phyloP scores from a whole-genome alignment of 768 basidiomycete genomes.

The Neoboletus magnificus region DNA sequence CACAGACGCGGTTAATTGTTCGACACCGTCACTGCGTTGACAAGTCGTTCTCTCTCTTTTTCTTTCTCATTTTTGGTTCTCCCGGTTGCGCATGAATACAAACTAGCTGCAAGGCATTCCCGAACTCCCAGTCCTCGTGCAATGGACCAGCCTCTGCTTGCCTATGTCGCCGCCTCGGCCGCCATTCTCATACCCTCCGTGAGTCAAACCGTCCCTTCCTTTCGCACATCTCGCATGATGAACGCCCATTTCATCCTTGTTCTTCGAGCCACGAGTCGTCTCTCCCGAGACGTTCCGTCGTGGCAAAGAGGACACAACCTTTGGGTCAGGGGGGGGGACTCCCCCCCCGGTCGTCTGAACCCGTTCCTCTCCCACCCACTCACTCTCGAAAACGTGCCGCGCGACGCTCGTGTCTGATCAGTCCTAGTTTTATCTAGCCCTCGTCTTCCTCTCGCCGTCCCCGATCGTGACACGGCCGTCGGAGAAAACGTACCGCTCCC shows the following conservation, averaged over 20 bases:
- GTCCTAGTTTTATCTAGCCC: constrained; percentile 60
- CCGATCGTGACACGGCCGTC: constrained; percentile 59
- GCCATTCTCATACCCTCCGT: constrained; percentile 26
- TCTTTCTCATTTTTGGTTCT: neutral
- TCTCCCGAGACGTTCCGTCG: constrained; percentile 46
- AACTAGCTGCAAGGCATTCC: neutral
- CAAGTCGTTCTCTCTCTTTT: too few relatives aligned
- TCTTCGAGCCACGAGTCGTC: constrained; percentile 76
- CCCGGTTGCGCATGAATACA: constrained; percentile 5
- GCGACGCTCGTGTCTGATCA: constrained; percentile 10
- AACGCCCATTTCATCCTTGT: constrained; percentile 83
- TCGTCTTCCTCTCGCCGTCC: constrained; percentile 73
- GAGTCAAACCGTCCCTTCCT: constrained; percentile 16
- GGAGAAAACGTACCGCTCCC: constrained; percentile 67
- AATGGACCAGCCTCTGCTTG: constrained; percentile 29
- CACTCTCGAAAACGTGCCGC: too few relatives aligned
- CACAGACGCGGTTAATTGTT: too few relatives aligned
- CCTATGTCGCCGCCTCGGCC: constrained; percentile 19
- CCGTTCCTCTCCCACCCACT: neutral
- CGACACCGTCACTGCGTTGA: neutral
- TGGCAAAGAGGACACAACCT: constrained; percentile 59
- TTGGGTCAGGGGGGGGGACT: constrained; percentile 47
- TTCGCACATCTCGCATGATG: constrained; percentile 43
- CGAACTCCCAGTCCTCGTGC: neutral
- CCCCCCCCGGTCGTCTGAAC: constrained; percentile 34